Percentiles rank a stretch among this genome's conserved stretches.
Evolutionary conservation across 148 eudicot genomes (phyloP).

Genomic region (Simmondsia chinensis): DNA sequence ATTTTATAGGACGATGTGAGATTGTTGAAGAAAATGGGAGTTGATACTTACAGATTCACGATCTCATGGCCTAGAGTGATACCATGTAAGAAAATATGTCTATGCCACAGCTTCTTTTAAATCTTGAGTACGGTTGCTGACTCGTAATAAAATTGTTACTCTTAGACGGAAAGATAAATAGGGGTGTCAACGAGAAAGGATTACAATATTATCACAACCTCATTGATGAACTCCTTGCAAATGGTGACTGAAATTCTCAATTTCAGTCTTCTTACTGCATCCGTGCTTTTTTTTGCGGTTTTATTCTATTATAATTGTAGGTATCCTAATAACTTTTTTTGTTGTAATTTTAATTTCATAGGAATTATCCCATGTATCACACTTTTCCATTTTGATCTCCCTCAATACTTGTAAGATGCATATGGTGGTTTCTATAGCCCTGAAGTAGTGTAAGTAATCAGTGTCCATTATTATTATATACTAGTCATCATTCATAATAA

Average conservation of each 20-base stretch:
- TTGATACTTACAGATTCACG: conserved; percentile 31
- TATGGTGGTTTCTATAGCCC: conserved; percentile 40
- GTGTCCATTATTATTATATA: background rate
- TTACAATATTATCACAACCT: conserved; percentile 44
- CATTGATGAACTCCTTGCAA: conserved; percentile 31
- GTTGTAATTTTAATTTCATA: background rate
- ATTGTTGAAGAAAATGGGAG: conserved; percentile 23
- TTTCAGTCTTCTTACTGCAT: no score
- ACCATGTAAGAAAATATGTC: conserved; percentile 40
- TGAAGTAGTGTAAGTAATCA: conserved; percentile 23
- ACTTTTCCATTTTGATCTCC: conserved; percentile 36
- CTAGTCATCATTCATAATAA: background rate
- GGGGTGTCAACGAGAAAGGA: conserved; percentile 39
- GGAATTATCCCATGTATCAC: conserved; percentile 43
- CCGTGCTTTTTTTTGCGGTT: background rate
- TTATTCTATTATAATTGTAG: background rate
- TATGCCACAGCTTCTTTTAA: no score
- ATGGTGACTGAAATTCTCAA: no score
- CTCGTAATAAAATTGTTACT: background rate
- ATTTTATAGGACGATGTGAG: conserved; percentile 26
- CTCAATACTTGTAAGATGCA: conserved; percentile 30
- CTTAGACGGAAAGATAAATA: conserved; percentile 38
- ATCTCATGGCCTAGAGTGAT: conserved; percentile 31
- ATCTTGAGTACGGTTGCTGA: no score
- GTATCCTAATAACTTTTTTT: background rate